phyloP scores from a whole-genome alignment of 352 stramenopile genomes.

The Blastocystis sp. region DNA sequence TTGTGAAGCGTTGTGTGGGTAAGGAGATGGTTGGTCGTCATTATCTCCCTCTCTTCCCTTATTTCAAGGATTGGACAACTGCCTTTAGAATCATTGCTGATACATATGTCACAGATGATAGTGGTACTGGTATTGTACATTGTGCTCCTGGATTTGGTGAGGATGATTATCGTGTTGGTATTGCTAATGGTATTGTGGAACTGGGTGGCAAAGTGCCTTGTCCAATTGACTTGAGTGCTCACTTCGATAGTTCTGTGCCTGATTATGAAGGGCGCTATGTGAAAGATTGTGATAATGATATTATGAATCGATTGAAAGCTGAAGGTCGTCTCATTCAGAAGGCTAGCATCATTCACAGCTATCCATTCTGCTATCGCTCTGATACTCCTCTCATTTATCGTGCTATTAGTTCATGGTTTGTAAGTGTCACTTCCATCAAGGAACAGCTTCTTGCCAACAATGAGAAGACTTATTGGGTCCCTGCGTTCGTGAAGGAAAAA shows the following conservation, averaged over 20 bases:
- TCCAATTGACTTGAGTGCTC: constrained; percentile 89
- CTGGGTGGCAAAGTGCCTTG: constrained; percentile 86
- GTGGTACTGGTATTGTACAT: constrained; percentile 88
- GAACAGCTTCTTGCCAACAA: constrained; percentile 84
- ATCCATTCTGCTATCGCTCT: constrained; percentile 99
- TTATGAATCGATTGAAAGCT: constrained; percentile 88
- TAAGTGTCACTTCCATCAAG: constrained; percentile 94
- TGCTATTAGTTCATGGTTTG: constrained; percentile 95
- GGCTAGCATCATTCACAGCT: constrained; percentile 89
- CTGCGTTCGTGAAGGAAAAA: constrained; percentile 87
- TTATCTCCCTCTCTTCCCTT: constrained; percentile 92
- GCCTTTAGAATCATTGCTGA: constrained; percentile 91
- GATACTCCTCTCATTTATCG: constrained; percentile 99
- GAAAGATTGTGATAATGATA: constrained; percentile 92
- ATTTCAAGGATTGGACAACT: constrained; percentile 78
- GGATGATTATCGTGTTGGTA: constrained; percentile 97
- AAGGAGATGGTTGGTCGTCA: constrained; percentile 83
- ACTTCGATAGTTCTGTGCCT: constrained; percentile 71
- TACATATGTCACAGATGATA: constrained; percentile 92
- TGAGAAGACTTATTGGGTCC: constrained; percentile 80
- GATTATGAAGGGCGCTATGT: constrained; percentile 77
- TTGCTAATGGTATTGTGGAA: constrained; percentile 84
- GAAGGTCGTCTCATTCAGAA: constrained; percentile 88
- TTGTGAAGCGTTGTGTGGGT: constrained; percentile 82
- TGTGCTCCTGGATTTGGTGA: constrained; percentile 96